Conservation (phyloP, 2,329 filamentous ascomycete species). For the Pseudocercospora pini-densiflorae region DNA sequence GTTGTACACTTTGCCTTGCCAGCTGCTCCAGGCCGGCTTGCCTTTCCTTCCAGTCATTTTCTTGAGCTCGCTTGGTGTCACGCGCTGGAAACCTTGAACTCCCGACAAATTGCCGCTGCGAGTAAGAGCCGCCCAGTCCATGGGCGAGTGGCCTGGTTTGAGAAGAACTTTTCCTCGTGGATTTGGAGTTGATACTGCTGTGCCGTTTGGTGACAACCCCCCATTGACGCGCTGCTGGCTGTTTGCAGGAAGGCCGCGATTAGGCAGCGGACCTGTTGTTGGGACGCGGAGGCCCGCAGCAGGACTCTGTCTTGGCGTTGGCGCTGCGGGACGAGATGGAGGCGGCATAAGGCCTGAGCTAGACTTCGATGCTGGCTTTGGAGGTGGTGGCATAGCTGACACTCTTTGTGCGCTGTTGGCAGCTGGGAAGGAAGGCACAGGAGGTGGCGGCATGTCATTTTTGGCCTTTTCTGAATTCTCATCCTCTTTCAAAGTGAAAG, state of each 20-base stretch:
- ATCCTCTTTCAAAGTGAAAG: conserved; percentile 34
- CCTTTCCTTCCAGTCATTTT: conserved; percentile 80
- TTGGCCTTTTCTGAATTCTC: conserved; percentile 40
- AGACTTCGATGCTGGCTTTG: conserved; percentile 30
- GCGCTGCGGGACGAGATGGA: conserved; percentile 26
- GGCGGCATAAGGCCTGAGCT: conserved; percentile 37
- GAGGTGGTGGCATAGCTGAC: conserved; percentile 42
- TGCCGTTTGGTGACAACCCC: conserved; percentile 37
- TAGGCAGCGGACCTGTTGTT: conserved; percentile 54
- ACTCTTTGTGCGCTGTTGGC: conserved; percentile 53
- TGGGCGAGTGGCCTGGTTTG: conserved; percentile 87
- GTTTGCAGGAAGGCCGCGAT: conserved; percentile 47
- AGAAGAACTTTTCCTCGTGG: conserved; percentile 71
- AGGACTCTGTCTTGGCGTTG: conserved; percentile 32
- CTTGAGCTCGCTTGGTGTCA: conserved; percentile 81
- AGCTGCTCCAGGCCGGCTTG: conserved; percentile 82
- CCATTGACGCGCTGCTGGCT: conserved; percentile 46
- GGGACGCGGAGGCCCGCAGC: conserved; percentile 48
- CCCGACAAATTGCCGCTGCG: conserved; percentile 57
- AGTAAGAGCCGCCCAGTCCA: conserved; percentile 92
- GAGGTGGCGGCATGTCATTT: conserved; percentile 4
- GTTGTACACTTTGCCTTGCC: conserved; percentile 92
- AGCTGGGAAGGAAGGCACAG: conserved; percentile 50
- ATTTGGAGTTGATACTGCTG: conserved; percentile 46
- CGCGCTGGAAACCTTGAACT: conserved; percentile 64